Evolutionary conservation across 192 early-diverging fungal species (phyloP), one percentile per base, ranked within the genome.

Genomic region (Rhizophagus clarus): DNA sequence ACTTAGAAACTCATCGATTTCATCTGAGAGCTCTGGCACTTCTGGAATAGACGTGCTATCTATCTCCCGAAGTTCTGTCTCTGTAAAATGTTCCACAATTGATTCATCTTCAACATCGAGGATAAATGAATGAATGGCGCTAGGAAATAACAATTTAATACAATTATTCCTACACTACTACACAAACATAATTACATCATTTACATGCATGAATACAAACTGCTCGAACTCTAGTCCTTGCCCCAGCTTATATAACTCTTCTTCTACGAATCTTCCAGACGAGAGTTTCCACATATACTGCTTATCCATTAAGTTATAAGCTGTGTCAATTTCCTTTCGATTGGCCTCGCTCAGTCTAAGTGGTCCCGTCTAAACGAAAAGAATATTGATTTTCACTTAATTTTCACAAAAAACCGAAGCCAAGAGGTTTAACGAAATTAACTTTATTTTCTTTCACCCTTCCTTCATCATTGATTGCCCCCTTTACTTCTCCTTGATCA

Each of bases 71-170:
- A 66, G 73, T 81, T 81, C 63, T 67, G n/a, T 37, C 9, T 76
- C 20, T 40, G n/a, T 81, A 28, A 81, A 81, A 81, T 68, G 64
- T 1, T 47, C 17, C 22, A 2, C 20, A 49, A 81, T 68, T 67
- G 31, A 22, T 14, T 73, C 45, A 68, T 81, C 73, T 67, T 81
- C 80, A 15, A 81, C 14, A 64, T 81, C 73, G 14, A 81, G 17
- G 66, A 81, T 81, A 68, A 81, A 81, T 29, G 73, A 81, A 51
- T 81, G 73, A 22, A 75, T 14, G 26, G 63, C 40, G 60, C 80
- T 81, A 78, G 26, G 15, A 11, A 81, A 61, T 74, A 74, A 34
- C 69, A 71, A 71, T 71, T 68, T 68, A 68, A 14, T 47, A 74
- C 6, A 61, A 14, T 20, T 61, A 22, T 71, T 71, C 2, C n/a